These are phyloP conservation scores for Leucosporidium creatinivorum DNA, from an alignment of 768 basidiomycete species.

Conservation along the genomic window DNA sequence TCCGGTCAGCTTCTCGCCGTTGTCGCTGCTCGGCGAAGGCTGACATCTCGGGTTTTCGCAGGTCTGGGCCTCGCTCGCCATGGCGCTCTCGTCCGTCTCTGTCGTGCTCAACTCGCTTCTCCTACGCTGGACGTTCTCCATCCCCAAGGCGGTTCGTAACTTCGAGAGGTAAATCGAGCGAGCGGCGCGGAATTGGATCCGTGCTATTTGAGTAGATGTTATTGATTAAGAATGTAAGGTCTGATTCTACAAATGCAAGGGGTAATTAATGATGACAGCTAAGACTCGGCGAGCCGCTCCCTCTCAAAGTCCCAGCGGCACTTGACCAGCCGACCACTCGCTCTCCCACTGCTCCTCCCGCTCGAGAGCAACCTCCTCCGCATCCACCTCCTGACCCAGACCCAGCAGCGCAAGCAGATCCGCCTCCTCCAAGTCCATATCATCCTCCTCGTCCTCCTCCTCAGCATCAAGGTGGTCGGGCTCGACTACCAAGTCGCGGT, in stretches of 20 bases:
- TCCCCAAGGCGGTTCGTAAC: neutral
- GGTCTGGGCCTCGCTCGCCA: slow-evolving; percentile 23
- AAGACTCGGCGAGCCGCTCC: too few species aligned
- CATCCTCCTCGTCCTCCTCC: neutral
- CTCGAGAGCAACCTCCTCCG: too few species aligned
- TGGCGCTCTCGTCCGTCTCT: slow-evolving; percentile 21
- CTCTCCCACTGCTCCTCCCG: too few species aligned
- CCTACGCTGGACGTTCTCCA: slow-evolving; percentile 13
- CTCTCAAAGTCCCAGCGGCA: too few species aligned
- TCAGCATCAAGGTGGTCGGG: neutral
- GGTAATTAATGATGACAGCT: too few species aligned
- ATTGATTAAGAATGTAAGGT: too few species aligned
- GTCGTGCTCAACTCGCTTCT: slow-evolving; percentile 20
- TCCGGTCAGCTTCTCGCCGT: neutral
- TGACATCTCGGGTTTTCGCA: neutral
- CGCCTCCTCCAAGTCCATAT: neutral
- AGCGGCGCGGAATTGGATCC: too few species aligned
- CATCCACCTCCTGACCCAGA: too few species aligned
- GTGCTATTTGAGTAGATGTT: too few species aligned
- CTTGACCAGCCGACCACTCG: too few species aligned
- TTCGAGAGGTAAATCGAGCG: neutral
- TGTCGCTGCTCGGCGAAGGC: neutral
- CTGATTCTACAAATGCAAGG: too few species aligned
- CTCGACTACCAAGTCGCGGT: slow-evolving; percentile 18
- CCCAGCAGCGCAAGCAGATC: too few species aligned